Evolutionary conservation across 176 grass and related monocot genomes (phyloP).

Genomic region (Hsuehochloa calcarea): DNA sequence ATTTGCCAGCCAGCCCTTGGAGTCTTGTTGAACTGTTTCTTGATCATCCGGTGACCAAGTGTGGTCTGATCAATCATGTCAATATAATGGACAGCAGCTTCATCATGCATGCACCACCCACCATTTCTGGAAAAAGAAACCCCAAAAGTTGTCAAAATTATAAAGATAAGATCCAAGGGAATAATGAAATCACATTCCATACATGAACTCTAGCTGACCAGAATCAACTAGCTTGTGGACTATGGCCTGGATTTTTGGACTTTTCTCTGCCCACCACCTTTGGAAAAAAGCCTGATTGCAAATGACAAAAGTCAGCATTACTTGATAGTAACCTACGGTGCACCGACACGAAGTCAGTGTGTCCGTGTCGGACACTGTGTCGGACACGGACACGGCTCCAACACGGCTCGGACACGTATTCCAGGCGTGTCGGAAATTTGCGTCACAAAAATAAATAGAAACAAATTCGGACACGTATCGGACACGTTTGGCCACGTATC

Average conservation of each 20-base stretch:
- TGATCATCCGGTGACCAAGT: constrained; percentile 79
- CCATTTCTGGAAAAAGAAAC: constrained; percentile 68
- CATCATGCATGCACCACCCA: constrained; percentile 98
- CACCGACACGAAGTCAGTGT: too few relatives aligned
- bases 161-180: constrained; percentile 6
- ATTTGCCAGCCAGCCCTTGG: constrained; percentile 94
- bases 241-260: constrained; percentile 48
- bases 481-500: too few relatives aligned
- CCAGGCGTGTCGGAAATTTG: too few relatives aligned
- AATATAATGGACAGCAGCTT: constrained; percentile 86
- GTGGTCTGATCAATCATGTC: constrained; percentile 99
- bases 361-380: too few relatives aligned
- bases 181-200: constrained; percentile 25
- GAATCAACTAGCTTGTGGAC: constrained; percentile 66
- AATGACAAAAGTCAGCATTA: background rate
- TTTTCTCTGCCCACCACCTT: constrained; percentile 94
- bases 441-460: too few relatives aligned
- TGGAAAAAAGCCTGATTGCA: constrained; percentile 86
- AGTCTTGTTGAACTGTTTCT: constrained; percentile 77
- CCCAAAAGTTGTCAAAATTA: constrained; percentile 1
- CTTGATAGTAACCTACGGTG: constrained; percentile 12
- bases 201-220: constrained; percentile 91
- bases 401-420: too few relatives aligned
- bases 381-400: too few relatives aligned
- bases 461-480: too few relatives aligned